These are phyloP conservation scores for Cutaneotrichosporon mucoides DNA, from an alignment of 1,284 basidiomycete genomes.

Conservation along the genomic window DNA sequence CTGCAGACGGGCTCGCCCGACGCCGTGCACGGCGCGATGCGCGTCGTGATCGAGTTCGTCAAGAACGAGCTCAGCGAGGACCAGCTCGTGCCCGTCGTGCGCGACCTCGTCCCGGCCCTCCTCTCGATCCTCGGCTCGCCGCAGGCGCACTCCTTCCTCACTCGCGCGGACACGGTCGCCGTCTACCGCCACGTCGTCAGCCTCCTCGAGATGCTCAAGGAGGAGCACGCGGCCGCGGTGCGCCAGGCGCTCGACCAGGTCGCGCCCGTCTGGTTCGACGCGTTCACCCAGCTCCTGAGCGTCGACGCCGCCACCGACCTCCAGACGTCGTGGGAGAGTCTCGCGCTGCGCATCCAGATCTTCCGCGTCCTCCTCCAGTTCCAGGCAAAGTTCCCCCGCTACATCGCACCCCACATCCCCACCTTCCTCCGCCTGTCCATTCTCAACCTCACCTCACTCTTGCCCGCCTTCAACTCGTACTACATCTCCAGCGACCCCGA, in stretches of 20 bases:
- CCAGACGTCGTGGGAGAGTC: slow-evolving; percentile 66
- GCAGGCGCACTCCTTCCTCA: slow-evolving; percentile 69
- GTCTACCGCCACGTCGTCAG: slow-evolving; percentile 88
- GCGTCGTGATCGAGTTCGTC: slow-evolving; percentile 87
- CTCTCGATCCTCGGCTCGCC: slow-evolving; percentile 72
- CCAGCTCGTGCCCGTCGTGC: slow-evolving; percentile 80
- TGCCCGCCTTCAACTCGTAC: slow-evolving; percentile 63
- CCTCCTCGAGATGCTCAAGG: slow-evolving; percentile 89
- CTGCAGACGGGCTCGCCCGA: slow-evolving; percentile 67
- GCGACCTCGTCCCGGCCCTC: slow-evolving; percentile 76
- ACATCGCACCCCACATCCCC: slow-evolving; percentile 59
- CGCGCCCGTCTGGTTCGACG: slow-evolving; percentile 82
- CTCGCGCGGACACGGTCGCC: slow-evolving; percentile 75
- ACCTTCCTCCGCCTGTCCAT: slow-evolving; percentile 62
- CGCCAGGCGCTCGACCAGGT: slow-evolving; percentile 75
- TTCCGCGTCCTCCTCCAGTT: slow-evolving; percentile 66
- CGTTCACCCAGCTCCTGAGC: slow-evolving; percentile 72
- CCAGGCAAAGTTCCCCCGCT: slow-evolving; percentile 68
- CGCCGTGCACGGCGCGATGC: slow-evolving; percentile 89
- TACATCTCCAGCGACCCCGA: slow-evolving; percentile 58
- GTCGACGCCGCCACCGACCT: slow-evolving; percentile 63
- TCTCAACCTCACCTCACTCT: slow-evolving; percentile 62
- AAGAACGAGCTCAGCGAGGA: slow-evolving; percentile 86
- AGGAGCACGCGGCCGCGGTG: slow-evolving; percentile 78
- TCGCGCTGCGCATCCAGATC: slow-evolving; percentile 70